phyloP scores from a whole-genome alignment of 2,329 filamentous ascomycete species.

The Calonectria hongkongensis region DNA sequence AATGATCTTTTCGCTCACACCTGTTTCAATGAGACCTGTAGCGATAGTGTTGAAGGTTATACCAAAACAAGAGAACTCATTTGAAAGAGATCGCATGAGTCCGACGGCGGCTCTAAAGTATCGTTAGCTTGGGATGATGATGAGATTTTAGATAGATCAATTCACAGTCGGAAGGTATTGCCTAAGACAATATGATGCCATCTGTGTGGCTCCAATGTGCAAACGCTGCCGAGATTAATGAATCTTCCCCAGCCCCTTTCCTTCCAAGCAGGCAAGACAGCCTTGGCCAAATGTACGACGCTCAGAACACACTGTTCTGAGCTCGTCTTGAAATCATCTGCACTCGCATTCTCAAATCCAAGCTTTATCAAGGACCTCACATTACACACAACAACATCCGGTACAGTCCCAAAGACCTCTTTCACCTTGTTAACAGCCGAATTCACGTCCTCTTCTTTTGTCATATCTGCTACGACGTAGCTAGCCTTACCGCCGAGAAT shows the following conservation, averaged over 20 bases:
- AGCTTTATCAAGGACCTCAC: constrained; percentile 26
- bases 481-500: constrained; percentile 5
- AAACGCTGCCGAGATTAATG: constrained; percentile 28
- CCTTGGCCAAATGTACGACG: constrained; percentile 27
- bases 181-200: constrained; percentile 31
- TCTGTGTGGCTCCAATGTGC: constrained; percentile 26
- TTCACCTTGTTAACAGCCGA: not conserved
- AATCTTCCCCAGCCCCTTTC: constrained; percentile 27
- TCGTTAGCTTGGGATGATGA: too few relatives aligned
- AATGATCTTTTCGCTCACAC: constrained; percentile 14
- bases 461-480: constrained; percentile 27
- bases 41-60: constrained; percentile 30
- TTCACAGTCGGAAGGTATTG: constrained; percentile 31
- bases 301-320: constrained; percentile 30
- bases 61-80: constrained; percentile 19
- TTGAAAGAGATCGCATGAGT: constrained; percentile 29
- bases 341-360: constrained; percentile 21
- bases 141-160: not conserved
- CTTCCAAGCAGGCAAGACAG: constrained; percentile 27
- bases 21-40: constrained; percentile 26
- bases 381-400: constrained; percentile 26
- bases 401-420: constrained; percentile 14
- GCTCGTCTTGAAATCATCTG: constrained; percentile 25
- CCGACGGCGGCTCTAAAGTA: constrained; percentile 16
- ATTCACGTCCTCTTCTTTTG: constrained; percentile 6